Base-by-base conservation (phyloP, 495 filamentous ascomycete species). In the Daldinia concentrica region DNA sequence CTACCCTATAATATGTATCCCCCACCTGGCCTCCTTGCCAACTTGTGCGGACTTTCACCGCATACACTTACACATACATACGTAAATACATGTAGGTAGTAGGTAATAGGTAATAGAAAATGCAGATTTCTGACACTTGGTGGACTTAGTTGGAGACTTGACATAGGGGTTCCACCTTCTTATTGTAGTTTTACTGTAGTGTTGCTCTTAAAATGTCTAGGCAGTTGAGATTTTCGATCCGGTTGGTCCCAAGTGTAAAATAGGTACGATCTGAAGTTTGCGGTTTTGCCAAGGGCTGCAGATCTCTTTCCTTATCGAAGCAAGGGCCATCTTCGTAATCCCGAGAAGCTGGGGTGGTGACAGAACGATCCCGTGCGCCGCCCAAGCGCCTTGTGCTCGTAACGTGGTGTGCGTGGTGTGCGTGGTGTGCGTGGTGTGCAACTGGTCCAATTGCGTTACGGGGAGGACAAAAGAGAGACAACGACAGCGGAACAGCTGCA, bases 401-500 rank as follows among this genome's bases (percentile, higher is more conserved):
- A 62, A 61, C 69, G 64, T 68, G 60, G 69, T 50, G 63, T 72
- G 69, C 41, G 43, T 48, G 43, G 41, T 30, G n/a, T n/a, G n/a
- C n/a, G n/a, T n/a, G 29, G 29, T 45, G 41, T 19, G 43, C 19
- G 43, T 68, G 64, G 69, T 50, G 58, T 72, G 64, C 34, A 54
- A 68, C 65, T 68, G 36, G 51, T 65, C 70, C 65, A 73, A 73
- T 73, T 68, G 66, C 57, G 43, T 68, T 30, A 56, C 30, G 15
- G 65, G 70, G 62, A 58, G 65, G 65, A 73, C 70, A 52, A 68
- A 26, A 60, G 45, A 68, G 65, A 73, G 70, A 68, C 70, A 73
- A 68, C 70, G 70, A 73, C 70, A 73, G 70, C 70, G 70, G 70
- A 68, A 68, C 50, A 68, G 61, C 70, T 73, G 65, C 70, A 73